phyloP scores from a whole-genome alignment of 2,329 filamentous ascomycete species.

The Colletotrichum sp. region DNA sequence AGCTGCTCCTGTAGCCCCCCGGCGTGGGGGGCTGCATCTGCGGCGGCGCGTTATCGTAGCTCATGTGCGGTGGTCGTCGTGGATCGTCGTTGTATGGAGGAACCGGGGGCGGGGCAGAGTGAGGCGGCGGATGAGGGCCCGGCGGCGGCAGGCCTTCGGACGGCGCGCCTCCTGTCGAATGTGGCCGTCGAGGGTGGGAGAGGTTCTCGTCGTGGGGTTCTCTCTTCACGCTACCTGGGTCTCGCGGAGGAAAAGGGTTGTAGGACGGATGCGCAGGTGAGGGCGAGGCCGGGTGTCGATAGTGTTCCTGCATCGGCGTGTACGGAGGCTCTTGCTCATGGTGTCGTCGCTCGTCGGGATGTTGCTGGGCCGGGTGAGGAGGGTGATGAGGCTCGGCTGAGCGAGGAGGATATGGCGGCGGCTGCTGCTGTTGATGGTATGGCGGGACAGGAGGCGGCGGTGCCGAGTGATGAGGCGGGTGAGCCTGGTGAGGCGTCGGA shows the following conservation, averaged over 20 bases:
- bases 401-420: conserved; percentile 34
- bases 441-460: conserved; percentile 37
- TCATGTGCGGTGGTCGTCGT: conserved; percentile 52
- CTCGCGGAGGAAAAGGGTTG: conserved; percentile 50
- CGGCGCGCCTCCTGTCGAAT: conserved; percentile 49
- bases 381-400: conserved; percentile 41
- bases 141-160: conserved; percentile 38
- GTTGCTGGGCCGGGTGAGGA: conserved; percentile 31
- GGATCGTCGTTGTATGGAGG: conserved; percentile 49
- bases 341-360: conserved; percentile 57
- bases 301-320: conserved; percentile 60
- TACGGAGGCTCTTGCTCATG: conserved; percentile 59
- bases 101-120: conserved; percentile 33
- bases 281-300: conserved; percentile 51
- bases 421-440: not conserved
- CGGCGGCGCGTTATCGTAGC: conserved; percentile 53
- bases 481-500: conserved; percentile 34
- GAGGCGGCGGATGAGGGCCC: conserved; percentile 38
- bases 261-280: conserved; percentile 51
- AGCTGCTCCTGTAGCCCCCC: conserved; percentile 46
- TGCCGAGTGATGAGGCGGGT: conserved; percentile 42
- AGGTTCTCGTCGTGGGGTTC: conserved; percentile 55
- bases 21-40: conserved; percentile 47
- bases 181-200: conserved; percentile 53
- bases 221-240: conserved; percentile 61